Evolutionary conservation across 2,329 filamentous ascomycete species (phyloP), one percentile per base, ranked within the genome.

Genomic region (Aspergillus quadrilineatus): DNA sequence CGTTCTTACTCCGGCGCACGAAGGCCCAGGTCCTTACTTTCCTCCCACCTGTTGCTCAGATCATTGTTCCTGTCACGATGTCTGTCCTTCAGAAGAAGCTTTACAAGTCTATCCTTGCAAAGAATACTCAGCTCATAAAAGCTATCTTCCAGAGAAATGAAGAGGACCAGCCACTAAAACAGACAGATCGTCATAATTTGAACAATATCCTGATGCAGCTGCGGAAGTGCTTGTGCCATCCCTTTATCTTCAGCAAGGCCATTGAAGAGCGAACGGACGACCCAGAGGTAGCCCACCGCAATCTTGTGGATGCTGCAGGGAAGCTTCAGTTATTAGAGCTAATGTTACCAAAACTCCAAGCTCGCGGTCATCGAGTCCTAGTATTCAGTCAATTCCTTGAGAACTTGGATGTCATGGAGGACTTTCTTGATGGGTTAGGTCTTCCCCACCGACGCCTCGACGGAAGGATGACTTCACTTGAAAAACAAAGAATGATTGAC

Each of bases 201-300:
- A 96, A 89, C 80, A 99, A 99, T 65, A 96, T 99, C 39, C 75
- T 99, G 43, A 91, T 97, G 84, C 94, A 99, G 72, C 81, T 99
- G 15, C 86, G 94, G 15, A 97, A 97, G 71, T 96, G 91, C 62
- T 80, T 99, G 1, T 97, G 93, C 62, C 95, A 99, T 73, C 94
- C 95, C 0, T 99, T 97, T 69, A 86, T 97, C 49, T 99, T 97
- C 79, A 97, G 87, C 67, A 81, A 85, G 41, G 87, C 89, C 22
- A 94, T 99, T 56, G 95, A 99, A 74, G 94, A 99, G 72, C 85
- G 85, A 47, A 83, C 82, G 1, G 78, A 86, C 1, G 80, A 87
- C 53, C 73, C 82, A 1, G 72, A 79, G 1, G 77, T 86, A 3
- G 82, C 89, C 42, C 86, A 92, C 67, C 85, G 86, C 28, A 96